Base-by-base conservation (phyloP, 2,329 filamentous ascomycete species). In the Myriosclerotinia curreyana region DNA sequence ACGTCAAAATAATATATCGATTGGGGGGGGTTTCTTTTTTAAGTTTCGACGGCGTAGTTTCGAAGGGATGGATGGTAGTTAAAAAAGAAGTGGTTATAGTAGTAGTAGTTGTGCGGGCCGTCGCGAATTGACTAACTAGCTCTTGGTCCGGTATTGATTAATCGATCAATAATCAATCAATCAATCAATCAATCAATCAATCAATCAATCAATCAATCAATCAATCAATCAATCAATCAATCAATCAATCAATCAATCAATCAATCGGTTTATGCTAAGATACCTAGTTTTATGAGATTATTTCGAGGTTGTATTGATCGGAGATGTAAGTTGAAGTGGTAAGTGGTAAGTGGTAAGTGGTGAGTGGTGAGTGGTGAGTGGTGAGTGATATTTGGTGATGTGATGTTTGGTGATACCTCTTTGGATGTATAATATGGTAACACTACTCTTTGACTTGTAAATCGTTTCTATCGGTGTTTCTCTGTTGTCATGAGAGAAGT, bases 51-150 rank as follows among this genome's bases (percentile, higher is more conserved):
- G 51, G 40, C 31, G 38, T 62, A 25, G 38, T 62, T 49, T 36
- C 49, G 22, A 44, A 34, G 54, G 36, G 7, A 34, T 20, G 44
- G 49, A 20, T 25, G 25, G 50, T 62, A 25, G 22, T 14, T 20
- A 20, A 42, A 8, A 60, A 44, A 20, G 9, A 22, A 12, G 38
- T 31, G 34, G 11, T 51, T 31, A 14, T 34, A n/a, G 31, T 59
- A 34, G 42, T 48, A 36, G 44, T 20, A 22, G 31, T 55, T 62
- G 40, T 56, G 60, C 60, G 60, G 60, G 60, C 60, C 60, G 60
- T 62, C 60, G 60, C 60, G 51, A 55, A 38, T 31, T n/a, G n/a
- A 12, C 28, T 12, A 5, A 22, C 49, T 55, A 62, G 36, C 38
- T 55, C 46, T 49, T 62, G 50, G 38, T 54, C 22, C 50, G 36